Base-by-base conservation (phyloP, 2,329 filamentous ascomycete species). In the Colletotrichum eremochloae region DNA sequence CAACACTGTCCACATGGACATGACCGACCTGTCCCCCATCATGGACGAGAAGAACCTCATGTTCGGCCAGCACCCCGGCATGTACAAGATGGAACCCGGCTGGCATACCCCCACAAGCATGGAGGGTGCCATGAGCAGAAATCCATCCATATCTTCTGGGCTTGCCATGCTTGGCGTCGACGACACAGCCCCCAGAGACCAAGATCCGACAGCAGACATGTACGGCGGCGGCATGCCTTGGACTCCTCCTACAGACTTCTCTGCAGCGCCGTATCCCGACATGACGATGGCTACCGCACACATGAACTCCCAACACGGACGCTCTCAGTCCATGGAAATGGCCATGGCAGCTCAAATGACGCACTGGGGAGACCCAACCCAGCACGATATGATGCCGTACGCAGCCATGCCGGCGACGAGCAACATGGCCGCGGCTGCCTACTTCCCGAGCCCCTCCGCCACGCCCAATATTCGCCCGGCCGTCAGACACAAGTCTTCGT, bases 361-460 rank as follows among this genome's bases (percentile, higher is more conserved):
- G 36, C 46, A 75, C 1, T 82, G 79, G 79, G 68, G 66, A 46
- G 79, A 81, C 42, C 74, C 78, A 53, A 75, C 66, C 24, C 67
- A 77, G 18, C 76, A 79, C 20, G 82, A 83, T 11, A 76, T 82
- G 74, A 78, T 81, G 53, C 63, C 76, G 12, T 82, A 82, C 74
- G 73, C 76, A 64, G 78, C 80, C 4, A 77, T 82, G 57, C 80
- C 77, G 0, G 83, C 80, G 0, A 81, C 83, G 1, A 76, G 77
- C 24, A 82, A 78, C 74, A 79, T 81, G 76, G 74, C 75, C 1
- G 76, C 82, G 1, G 82, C 76, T 61, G 66, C 70, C 24, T 83
- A 82, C 68, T 83, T 85, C 61, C 81, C 83, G 3, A 84, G 81
- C 52, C 82, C 83, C 7, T 80, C 79, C 1, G 74, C 80, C 2